Base-by-base conservation (phyloP, 2,329 filamentous ascomycete species). In the Biscogniauxia mediterranea region DNA sequence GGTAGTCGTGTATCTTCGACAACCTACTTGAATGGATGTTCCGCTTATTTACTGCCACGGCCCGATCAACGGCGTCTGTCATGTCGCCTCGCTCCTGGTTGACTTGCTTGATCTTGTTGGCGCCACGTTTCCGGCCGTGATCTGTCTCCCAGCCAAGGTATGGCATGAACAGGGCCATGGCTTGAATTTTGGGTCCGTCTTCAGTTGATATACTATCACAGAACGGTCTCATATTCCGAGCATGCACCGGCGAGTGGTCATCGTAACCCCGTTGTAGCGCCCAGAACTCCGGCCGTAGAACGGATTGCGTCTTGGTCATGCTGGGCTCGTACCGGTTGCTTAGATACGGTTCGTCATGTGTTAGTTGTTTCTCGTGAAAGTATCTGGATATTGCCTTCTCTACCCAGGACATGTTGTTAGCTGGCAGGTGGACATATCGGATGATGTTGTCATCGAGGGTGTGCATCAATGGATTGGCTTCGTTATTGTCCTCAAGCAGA, bases 381-480 rank as follows among this genome's bases (percentile, higher is more conserved):
- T 67, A 64, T 25, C 65, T 59, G 13, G 60, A 60, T 19, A 66
- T 66, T 50, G 64, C 64, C 52, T 70, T 66, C 58, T 72, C 70
- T 7, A 69, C 67, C 70, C 70, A 72, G 49, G 61, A 59, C 70
- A 72, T 72, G 55, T 70, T 71, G 58, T 71, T 72, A 11, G 67
- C 66, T 8, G 70, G 70, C 25, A 72, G 57, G 55, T 72, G 68
- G 46, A 71, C 68, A 57, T 70, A 70, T 20, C 66, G 62, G 32
- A 71, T 56, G 25, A 57, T 59, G 5, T 66, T 61, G n/a, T 63
- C 64, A 28, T 59, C 51, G 9, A 49, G 13, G 13, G 38, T 53
- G n/a, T 62, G 59, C 63, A 65, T 68, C n/a, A 69, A 54, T 1
- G 67, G 67, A 7, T 65, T 69, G 19, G 3, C 17, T 19, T 53